Conservation (phyloP, 1,139 yeast genomes). For the Saccharomyces hybrid region DNA sequence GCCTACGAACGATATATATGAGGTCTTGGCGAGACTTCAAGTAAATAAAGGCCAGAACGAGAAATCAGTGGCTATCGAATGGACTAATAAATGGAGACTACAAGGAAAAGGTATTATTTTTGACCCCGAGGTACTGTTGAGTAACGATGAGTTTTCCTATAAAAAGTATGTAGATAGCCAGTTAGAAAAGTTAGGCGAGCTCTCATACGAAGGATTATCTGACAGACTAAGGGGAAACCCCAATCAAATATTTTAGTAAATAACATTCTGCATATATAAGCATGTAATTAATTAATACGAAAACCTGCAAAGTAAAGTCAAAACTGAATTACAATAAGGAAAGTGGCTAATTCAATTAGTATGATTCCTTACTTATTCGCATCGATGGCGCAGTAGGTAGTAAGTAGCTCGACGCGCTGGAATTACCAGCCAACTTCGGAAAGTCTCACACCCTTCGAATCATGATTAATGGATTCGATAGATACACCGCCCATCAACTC, state of each 20-base stretch:
- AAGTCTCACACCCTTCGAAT: constrained; percentile 16
- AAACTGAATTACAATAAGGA: neutral
- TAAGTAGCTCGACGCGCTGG: too few species aligned
- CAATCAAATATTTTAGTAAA: neutral
- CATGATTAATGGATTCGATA: constrained; percentile 22
- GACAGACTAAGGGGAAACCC: neutral
- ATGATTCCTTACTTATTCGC: too few species aligned
- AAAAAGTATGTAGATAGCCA: constrained; percentile 11
- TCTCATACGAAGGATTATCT: neutral
- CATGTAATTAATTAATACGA: neutral
- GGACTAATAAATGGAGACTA: constrained; percentile 61
- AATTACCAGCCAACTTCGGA: constrained; percentile 26
- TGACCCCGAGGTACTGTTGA: constrained; percentile 22
- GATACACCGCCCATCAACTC: constrained; percentile 27
- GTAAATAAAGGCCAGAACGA: constrained; percentile 38
- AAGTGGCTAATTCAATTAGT: neutral
- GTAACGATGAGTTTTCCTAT: constrained; percentile 16
- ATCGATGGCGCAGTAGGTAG: too few species aligned
- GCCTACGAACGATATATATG: constrained; percentile 72
- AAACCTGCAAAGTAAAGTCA: neutral
- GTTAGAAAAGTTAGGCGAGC: constrained; percentile 8
- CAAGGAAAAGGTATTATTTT: constrained; percentile 35
- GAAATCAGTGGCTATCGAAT: constrained; percentile 55
- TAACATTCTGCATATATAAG: neutral
- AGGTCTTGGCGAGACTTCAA: constrained; percentile 43